phyloP scores from a whole-genome alignment of 164 flowering plant species.

The Tinospora cordifolia region DNA sequence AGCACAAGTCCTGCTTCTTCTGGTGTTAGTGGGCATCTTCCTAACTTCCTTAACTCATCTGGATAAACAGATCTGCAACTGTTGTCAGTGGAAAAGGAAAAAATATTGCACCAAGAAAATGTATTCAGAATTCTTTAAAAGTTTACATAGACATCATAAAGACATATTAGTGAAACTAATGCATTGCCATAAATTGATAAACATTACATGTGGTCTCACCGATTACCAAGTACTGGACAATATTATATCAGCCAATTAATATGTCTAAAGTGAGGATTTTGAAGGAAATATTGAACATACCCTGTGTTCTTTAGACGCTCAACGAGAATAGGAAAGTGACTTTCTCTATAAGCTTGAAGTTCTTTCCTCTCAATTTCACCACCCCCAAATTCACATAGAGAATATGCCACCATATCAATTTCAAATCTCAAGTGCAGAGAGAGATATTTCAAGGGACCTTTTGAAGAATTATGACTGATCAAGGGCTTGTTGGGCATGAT shows the following conservation, averaged over 20 bases:
- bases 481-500: conserved; percentile 33
- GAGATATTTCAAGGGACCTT: conserved; percentile 50
- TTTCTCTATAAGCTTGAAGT: conserved; percentile 73
- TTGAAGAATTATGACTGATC: conserved; percentile 17
- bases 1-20: conserved; percentile 96
- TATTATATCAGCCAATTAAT: background rate
- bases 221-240: background rate
- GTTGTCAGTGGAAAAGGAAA: background rate
- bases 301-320: conserved; percentile 53
- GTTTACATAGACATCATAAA: background rate
- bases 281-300: conserved; percentile 28
- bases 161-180: background rate
- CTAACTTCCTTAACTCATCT: conserved; percentile 50
- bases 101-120: background rate
- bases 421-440: conserved; percentile 95
- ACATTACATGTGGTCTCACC: background rate
- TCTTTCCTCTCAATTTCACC: conserved; percentile 72
- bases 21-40: conserved; percentile 91
- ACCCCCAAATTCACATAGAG: conserved; percentile 90
- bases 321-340: conserved; percentile 71
- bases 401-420: conserved; percentile 94
- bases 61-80: conserved; percentile 56
- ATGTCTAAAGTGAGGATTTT: background rate
- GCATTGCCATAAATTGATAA: background rate
- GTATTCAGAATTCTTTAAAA: conserved; percentile 2